Base-by-base conservation (phyloP, 306 rosid species). In the Inga leiocalycina region DNA sequence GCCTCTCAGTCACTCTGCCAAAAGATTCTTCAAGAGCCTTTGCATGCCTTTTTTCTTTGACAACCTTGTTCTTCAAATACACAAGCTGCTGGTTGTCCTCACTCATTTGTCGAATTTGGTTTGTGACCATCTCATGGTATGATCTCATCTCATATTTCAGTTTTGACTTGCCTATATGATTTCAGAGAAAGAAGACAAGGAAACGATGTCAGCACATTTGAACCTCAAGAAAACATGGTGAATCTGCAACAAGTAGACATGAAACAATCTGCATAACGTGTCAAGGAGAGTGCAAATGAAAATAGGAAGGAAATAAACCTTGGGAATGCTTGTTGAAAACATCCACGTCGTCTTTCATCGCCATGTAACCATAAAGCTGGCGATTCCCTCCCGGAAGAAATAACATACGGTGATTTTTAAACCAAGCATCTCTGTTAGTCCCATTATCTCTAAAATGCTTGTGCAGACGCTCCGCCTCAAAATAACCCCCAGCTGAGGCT, bases 331-430 rank as follows among this genome's bases (percentile, higher is more conserved):
- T 88, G 74, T 91, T 92, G 80, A 92, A 90, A 57, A 44, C 6
- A 16, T 89, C 90, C 80, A 93, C 32, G 77, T 93, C 97, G 57
- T 87, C 97, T 87, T 90, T 89, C 19, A 57, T 17, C 4, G 97
- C 92, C 94, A 92, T 88, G 88, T 75, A 93, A 45, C 96, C 98
- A 78, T 89, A 91, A 9, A 91, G 94, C 41, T 83, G 96, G 64
- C 93, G 92, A 30, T 88, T 65, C 64, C 93, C 98, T 82, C 94
- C 93, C 39, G 85, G 83, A 16, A 35, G 48, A 84, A 88, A 88
- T 24, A 88, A 74, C 52, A 8, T 59, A 44, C 86, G 89, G 41
- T 67, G 88, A 69, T 73, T 78, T 64, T 3, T n/a, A 8, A 80
- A 82, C 97, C 97, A 91, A 35, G 91, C 89, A 81, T 89, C 84